phyloP scores from a whole-genome alignment of 1,284 basidiomycete genomes.

The Cystobasidium slooffiae region DNA sequence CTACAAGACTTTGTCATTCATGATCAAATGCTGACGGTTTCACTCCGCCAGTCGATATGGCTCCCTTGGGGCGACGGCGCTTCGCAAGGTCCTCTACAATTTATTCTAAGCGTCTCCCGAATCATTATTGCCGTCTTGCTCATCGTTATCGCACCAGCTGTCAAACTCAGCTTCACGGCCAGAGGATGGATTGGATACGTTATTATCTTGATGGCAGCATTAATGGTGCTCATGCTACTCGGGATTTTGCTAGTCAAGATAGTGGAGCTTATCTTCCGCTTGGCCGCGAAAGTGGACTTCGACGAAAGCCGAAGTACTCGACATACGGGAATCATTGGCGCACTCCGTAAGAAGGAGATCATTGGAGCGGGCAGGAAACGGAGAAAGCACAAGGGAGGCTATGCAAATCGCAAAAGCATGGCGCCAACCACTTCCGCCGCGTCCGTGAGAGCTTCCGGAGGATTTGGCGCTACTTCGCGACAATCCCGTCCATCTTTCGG shows the following conservation, averaged over 20 bases:
- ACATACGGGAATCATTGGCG: constrained; percentile 84
- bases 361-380: constrained; percentile 75
- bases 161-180: constrained; percentile 74
- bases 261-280: constrained; percentile 76
- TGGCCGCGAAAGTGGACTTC: constrained; percentile 79
- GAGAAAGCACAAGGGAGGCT: constrained; percentile 56
- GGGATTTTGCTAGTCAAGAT: constrained; percentile 84
- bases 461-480: neutral
- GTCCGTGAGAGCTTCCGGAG: constrained; percentile 8
- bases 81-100: constrained; percentile 91
- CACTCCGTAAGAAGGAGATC: constrained; percentile 59
- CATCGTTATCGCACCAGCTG: constrained; percentile 82
- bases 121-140: constrained; percentile 87
- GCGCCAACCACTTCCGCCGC: neutral
- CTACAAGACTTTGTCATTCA: neutral
- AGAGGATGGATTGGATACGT: constrained; percentile 91
- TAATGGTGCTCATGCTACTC: constrained; percentile 79
- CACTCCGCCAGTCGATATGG: constrained; percentile 69
- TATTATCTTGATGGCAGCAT: constrained; percentile 80
- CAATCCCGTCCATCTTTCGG: constrained; percentile 31
- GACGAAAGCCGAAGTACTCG: constrained; percentile 77
- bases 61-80: constrained; percentile 95
- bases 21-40: constrained; percentile 43
- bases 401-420: constrained; percentile 60
- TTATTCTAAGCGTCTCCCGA: constrained; percentile 84